phyloP scores from a whole-genome alignment of 2,329 filamentous ascomycete genomes.

The Pestalotiopsis sp. region DNA sequence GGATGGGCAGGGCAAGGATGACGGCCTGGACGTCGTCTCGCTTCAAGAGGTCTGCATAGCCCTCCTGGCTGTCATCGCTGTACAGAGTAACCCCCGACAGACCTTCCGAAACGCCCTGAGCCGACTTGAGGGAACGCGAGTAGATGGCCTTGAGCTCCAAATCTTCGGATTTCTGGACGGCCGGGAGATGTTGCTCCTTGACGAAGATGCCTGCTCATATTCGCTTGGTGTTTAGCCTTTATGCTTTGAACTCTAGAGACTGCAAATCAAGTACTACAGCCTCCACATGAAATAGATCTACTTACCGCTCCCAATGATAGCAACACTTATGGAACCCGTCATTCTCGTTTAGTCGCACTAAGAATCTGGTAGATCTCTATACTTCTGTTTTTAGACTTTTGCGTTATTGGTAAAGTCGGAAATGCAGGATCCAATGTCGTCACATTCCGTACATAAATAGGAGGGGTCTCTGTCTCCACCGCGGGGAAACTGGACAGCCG shows the following conservation, averaged over 20 bases:
- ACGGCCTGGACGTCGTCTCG: conserved; percentile 46
- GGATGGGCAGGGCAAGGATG: conserved; percentile 57
- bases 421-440: background rate
- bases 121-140: conserved; percentile 53
- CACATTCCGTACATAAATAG: background rate
- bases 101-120: conserved; percentile 33
- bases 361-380: background rate
- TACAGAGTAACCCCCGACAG: conserved; percentile 27
- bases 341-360: background rate
- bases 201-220: conserved; percentile 50
- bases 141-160: conserved; percentile 58
- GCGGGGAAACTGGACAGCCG: background rate
- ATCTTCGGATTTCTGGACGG: conserved; percentile 45
- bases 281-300: background rate
- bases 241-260: background rate
- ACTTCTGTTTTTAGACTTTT: background rate
- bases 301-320: conserved; percentile 15
- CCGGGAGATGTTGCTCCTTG: conserved; percentile 56
- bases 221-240: background rate
- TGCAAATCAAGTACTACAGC: background rate
- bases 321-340: conserved; percentile 10
- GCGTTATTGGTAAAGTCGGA: background rate
- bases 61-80: conserved; percentile 28
- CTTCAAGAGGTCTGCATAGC: conserved; percentile 44
- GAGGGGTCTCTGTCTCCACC: conserved; percentile 4